These are phyloP conservation scores for Xylariaceae sp. DNA, from an alignment of 2,329 filamentous ascomycete genomes.

Conservation along the genomic window DNA sequence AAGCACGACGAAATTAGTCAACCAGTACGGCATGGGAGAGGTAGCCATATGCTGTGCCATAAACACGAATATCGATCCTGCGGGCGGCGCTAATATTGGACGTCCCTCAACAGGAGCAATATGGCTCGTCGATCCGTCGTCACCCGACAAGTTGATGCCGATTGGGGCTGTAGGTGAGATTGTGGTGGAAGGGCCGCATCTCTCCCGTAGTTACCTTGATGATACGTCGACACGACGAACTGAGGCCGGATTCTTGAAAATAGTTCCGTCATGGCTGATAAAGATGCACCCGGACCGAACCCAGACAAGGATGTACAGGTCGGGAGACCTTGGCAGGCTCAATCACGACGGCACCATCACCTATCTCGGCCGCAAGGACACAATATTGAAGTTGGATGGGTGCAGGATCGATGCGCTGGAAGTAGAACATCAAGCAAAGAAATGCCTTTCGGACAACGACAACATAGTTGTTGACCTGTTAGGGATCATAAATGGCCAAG, in stretches of 20 bases:
- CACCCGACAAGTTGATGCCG: slow-evolving; percentile 13
- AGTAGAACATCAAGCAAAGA: slow-evolving; percentile 19
- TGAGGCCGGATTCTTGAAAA: slow-evolving; percentile 13
- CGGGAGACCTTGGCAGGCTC: slow-evolving; percentile 15
- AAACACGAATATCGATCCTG: slow-evolving; percentile 13
- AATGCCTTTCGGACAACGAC: slow-evolving; percentile 18
- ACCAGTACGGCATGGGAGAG: slow-evolving; percentile 21
- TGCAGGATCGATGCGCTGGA: slow-evolving; percentile 18
- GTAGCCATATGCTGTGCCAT: slow-evolving; percentile 21
- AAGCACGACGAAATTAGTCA: slow-evolving; percentile 14
- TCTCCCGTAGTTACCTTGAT: slow-evolving; percentile 16
- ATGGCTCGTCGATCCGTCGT: slow-evolving; percentile 16
- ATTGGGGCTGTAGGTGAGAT: slow-evolving; percentile 16
- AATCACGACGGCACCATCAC: slow-evolving; percentile 15
- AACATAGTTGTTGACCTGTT: slow-evolving; percentile 16
- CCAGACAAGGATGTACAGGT: slow-evolving; percentile 13
- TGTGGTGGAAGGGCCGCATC: slow-evolving; percentile 14
- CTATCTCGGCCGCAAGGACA: slow-evolving; percentile 16
- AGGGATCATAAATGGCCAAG: slow-evolving; percentile 17
- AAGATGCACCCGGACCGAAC: slow-evolving; percentile 13
- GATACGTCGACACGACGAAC: slow-evolving; percentile 14
- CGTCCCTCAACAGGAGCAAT: slow-evolving; percentile 13
- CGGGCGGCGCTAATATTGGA: slow-evolving; percentile 13
- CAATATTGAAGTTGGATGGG: slow-evolving; percentile 19
- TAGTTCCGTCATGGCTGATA: slow-evolving; percentile 9